These are phyloP conservation scores for Boletus sp. DNA, from an alignment of 768 basidiomycete species.

Conservation along the genomic window DNA sequence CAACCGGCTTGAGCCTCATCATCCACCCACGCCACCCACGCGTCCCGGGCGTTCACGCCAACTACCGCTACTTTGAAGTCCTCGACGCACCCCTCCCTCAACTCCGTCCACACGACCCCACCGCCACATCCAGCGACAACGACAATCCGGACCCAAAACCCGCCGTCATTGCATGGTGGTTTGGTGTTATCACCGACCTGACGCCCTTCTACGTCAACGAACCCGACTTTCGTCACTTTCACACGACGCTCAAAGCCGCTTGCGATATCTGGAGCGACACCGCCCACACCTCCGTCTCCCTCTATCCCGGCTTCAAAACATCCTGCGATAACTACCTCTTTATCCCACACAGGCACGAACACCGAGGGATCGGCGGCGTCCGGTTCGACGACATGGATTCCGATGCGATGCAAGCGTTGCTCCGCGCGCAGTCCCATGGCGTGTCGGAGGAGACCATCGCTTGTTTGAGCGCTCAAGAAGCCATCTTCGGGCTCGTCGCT, in stretches of 20 bases:
- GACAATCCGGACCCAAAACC: neutral
- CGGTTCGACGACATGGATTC: slow-evolving; percentile 53
- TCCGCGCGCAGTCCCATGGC: slow-evolving; percentile 6
- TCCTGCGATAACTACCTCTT: slow-evolving; percentile 57
- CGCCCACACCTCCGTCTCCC: slow-evolving; percentile 4
- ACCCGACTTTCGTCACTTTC: slow-evolving; percentile 47
- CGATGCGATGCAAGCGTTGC: slow-evolving; percentile 25
- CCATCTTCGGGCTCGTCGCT: slow-evolving; percentile 45
- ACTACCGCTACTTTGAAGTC: slow-evolving; percentile 28
- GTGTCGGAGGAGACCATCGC: neutral
- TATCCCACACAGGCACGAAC: slow-evolving; percentile 48
- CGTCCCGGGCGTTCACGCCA: slow-evolving; percentile 19
- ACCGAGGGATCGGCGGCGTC: slow-evolving; percentile 54
- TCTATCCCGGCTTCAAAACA: slow-evolving; percentile 46
- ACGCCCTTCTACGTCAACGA: slow-evolving; percentile 50
- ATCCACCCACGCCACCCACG: slow-evolving; percentile 25
- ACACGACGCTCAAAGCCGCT: slow-evolving; percentile 39
- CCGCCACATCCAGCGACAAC: neutral
- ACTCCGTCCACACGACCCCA: neutral
- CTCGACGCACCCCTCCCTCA: slow-evolving; percentile 6
- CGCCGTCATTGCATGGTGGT: slow-evolving; percentile 26
- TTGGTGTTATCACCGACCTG: slow-evolving; percentile 36
- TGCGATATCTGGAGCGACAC: slow-evolving; percentile 41
- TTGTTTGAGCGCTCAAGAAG: slow-evolving; percentile 27
- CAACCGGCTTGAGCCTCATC: slow-evolving; percentile 20